Evolutionary conservation across 768 basidiomycete species (phyloP).

Genomic region (Pleurotus tuoliensis): DNA sequence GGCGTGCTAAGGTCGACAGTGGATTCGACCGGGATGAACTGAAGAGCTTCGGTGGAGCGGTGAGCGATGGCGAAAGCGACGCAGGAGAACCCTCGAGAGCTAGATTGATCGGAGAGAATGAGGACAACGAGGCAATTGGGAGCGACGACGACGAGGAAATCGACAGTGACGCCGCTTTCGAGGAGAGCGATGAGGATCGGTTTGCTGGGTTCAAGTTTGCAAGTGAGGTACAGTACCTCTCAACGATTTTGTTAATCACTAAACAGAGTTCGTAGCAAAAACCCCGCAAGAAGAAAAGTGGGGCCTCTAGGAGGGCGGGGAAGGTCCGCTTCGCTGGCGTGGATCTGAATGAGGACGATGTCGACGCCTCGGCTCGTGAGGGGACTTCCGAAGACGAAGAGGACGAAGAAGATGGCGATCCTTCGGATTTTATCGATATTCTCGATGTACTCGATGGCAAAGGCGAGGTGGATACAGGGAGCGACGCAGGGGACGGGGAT

Average conservation of each 20-base stretch:
- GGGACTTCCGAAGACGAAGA: slow-evolving; percentile 9
- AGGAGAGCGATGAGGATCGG: slow-evolving; percentile 76
- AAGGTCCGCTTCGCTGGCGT: slow-evolving; percentile 49
- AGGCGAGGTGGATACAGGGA: slow-evolving; percentile 42
- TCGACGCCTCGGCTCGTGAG: too few relatives aligned
- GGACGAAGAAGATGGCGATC: slow-evolving; percentile 34
- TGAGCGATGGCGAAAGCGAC: not conserved
- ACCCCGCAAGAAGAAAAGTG: slow-evolving; percentile 21
- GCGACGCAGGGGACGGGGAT: slow-evolving; percentile 29
- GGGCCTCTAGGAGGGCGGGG: slow-evolving; percentile 16
- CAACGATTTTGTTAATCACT: slow-evolving; percentile 8
- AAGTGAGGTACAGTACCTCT: slow-evolving; percentile 30
- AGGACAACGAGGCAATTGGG: slow-evolving; percentile 50
- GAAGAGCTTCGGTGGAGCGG: not conserved
- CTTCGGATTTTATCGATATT: slow-evolving; percentile 46
- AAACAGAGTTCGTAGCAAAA: not conserved
- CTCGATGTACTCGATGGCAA: slow-evolving; percentile 17
- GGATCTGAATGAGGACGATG: slow-evolving; percentile 32
- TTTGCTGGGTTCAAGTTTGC: slow-evolving; percentile 58
- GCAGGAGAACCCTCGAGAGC: slow-evolving; percentile 18
- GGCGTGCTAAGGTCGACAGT: not conserved
- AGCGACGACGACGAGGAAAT: slow-evolving; percentile 82
- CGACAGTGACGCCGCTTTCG: slow-evolving; percentile 80
- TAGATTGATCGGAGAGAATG: slow-evolving; percentile 49
- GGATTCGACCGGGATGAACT: slow-evolving; percentile 1